Percentiles rank a stretch among this genome's conserved stretches.
These are phyloP conservation scores for Epichloe festucae DNA, from an alignment of 2,329 filamentous ascomycete species.

Conservation along the genomic window DNA sequence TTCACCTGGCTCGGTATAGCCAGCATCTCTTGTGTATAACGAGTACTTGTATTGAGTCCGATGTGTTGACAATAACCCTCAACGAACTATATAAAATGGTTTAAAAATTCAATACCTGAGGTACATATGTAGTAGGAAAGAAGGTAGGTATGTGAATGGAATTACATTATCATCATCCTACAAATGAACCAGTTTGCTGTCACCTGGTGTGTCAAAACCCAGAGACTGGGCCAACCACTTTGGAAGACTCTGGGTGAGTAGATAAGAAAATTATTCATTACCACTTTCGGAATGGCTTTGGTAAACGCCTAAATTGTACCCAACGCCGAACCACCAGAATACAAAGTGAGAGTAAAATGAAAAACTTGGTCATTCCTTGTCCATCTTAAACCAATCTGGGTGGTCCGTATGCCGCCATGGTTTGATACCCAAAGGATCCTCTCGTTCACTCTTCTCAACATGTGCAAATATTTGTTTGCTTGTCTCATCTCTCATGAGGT, in stretches of 20 bases:
- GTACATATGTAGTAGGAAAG: too few relatives aligned
- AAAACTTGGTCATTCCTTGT: slow-evolving; percentile 12
- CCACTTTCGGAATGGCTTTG: not conserved
- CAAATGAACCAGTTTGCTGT: too few relatives aligned
- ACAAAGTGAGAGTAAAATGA: not conserved
- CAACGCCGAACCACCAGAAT: not conserved
- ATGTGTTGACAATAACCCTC: too few relatives aligned
- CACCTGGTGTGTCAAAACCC: not conserved
- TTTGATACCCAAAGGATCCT: slow-evolving; percentile 43
- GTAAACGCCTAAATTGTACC: not conserved
- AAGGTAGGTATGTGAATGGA: too few relatives aligned
- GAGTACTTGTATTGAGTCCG: too few relatives aligned
- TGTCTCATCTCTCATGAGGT: slow-evolving; percentile 32
- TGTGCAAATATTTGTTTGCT: slow-evolving; percentile 38
- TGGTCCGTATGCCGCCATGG: slow-evolving; percentile 47
- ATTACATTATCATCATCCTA: too few relatives aligned
- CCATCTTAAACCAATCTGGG: slow-evolving; percentile 40
- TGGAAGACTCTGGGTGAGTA: not conserved
- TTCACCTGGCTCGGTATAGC: too few relatives aligned
- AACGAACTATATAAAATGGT: too few relatives aligned
- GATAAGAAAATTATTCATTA: not conserved
- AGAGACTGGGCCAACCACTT: not conserved
- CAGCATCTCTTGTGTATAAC: too few relatives aligned
- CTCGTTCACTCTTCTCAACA: slow-evolving; percentile 37
- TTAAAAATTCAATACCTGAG: too few relatives aligned